Percentiles rank a stretch among this genome's conserved stretches.
Evolutionary conservation across 2,329 filamentous ascomycete genomes (phyloP).

Genomic region (Botrytis paeoniae): DNA sequence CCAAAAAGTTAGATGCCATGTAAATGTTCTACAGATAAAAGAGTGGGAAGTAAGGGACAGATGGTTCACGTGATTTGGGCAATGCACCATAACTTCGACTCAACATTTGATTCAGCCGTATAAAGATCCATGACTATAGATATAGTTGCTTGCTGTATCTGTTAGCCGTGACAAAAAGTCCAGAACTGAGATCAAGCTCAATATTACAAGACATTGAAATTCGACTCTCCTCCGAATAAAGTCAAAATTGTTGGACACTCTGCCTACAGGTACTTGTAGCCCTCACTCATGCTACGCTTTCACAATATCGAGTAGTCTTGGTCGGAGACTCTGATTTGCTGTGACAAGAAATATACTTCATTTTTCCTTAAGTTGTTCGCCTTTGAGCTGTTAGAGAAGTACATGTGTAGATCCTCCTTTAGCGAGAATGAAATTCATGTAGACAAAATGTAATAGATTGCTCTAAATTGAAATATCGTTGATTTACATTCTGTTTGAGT

Average conservation of each 20-base stretch:
- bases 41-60: neutral
- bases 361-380: neutral
- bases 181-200: neutral
- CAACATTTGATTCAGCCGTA: neutral
- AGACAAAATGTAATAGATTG: neutral
- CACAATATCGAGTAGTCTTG: neutral
- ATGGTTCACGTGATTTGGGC: neutral
- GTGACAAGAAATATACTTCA: neutral
- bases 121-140: neutral
- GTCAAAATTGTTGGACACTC: neutral
- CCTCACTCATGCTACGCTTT: neutral
- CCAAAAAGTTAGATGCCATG: fast-evolving
- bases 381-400: neutral
- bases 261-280: neutral
- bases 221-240: neutral
- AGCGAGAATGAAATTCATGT: no score
- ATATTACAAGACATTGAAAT: neutral
- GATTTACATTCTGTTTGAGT: neutral
- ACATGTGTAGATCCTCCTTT: neutral
- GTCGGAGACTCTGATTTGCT: neutral
- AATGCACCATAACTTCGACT: neutral
- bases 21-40: neutral
- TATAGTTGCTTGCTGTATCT: no score
- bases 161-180: no score
- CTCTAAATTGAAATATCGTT: neutral